Conservation (phyloP, 225 moss, liverwort and hornwort genomes). For the Marchantia polymorpha region DNA sequence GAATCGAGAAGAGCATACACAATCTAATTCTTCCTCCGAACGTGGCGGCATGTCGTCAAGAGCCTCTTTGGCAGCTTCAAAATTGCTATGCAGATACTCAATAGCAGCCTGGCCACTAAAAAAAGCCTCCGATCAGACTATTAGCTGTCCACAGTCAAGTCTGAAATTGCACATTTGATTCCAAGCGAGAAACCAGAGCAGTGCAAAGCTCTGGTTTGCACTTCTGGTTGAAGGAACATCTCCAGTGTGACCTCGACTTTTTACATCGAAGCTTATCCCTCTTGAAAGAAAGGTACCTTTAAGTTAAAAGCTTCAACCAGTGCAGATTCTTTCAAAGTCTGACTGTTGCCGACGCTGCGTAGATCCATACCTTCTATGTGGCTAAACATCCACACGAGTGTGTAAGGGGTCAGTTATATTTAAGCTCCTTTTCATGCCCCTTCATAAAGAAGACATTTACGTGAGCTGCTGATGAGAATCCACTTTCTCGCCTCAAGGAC, state of each 20-base stretch:
- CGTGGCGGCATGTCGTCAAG: constrained; percentile 77
- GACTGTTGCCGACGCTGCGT: constrained; percentile 59
- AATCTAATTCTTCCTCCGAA: constrained; percentile 81
- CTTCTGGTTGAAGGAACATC: no score
- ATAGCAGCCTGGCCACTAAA: constrained; percentile 59
- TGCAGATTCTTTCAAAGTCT: constrained; percentile 53
- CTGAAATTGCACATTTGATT: neutral
- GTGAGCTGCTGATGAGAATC: no score
- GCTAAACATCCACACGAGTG: constrained; percentile 24
- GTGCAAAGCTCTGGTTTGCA: no score
- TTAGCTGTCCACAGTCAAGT: neutral
- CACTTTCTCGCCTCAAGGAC: no score
- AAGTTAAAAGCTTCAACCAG: constrained; percentile 85
- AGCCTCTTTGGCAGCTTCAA: constrained; percentile 65
- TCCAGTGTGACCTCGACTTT: no score
- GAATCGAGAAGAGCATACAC: constrained; percentile 42
- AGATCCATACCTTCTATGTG: constrained; percentile 65
- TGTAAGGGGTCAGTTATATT: no score
- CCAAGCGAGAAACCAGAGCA: neutral
- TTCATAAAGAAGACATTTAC: no score
- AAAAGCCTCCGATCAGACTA: neutral
- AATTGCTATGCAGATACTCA: constrained; percentile 54
- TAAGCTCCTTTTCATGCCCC: no score
- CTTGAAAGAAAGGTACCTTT: constrained; percentile 43
- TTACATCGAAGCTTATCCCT: no score